Base-by-base conservation (phyloP, 1,284 basidiomycete species). In the Schizopora paradoxa region DNA sequence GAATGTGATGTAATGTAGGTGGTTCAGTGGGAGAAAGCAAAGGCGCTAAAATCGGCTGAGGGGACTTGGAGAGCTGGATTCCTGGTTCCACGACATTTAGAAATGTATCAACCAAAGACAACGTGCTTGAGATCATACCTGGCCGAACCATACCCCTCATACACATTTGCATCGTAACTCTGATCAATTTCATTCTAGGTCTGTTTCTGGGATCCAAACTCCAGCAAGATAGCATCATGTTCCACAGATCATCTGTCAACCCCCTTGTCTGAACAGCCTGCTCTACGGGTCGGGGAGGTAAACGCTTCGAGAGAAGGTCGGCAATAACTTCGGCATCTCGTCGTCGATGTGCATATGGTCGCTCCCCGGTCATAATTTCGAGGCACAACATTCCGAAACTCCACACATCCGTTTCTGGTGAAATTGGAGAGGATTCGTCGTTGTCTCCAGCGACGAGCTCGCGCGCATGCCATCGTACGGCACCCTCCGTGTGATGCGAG, bases 371-470 rank as follows among this genome's bases (percentile, higher is more conserved):
- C 36, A 70, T 57, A 13, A 73, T 44, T 52, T 72, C 70, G 21
- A 72, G 55, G 45, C 65, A 67, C 6, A 67, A 55, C 66, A 72
- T 70, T 11, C 59, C 69, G 45, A 70, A 68, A 26, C 67, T 68
- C 70, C 70, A 72, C 6, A 71, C 61, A 51, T 72, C 68, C 4
- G 66, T 67, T 35, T 61, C 47, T 13, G 59, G 64, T 14, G 66
- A 66, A 18, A 58, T 43, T n/a, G 54, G 50, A 25, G 58, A 60
- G 39, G 48, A 55, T 23, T 57, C 54, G 6, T 47, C 42, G n/a
- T 16, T 16, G 18, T 4, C 14, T 6, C 43, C 29, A 7, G 21
- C 16, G 6, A 66, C 40, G 4, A 68, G 53, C 45, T 72, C 69
- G 7, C 68, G 68, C 1, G 69, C 68, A 33, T 56, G 58, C 68